Evolutionary conservation across 2,329 filamentous ascomycete species (phyloP), one percentile per base, ranked within the genome.

Genomic region (Pyricularia pennisetigena): DNA sequence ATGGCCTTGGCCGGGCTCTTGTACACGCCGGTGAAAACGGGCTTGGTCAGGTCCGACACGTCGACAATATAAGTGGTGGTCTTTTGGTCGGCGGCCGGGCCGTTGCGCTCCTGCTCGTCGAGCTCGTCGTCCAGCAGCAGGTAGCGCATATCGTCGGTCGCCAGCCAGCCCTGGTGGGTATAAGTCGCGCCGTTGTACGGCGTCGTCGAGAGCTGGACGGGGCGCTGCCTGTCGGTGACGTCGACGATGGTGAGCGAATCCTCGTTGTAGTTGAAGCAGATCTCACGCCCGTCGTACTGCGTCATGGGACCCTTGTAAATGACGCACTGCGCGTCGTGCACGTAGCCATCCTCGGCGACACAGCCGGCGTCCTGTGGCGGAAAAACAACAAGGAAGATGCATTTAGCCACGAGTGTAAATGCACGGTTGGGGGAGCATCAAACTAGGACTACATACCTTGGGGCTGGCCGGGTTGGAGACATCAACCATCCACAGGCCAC

Each of bases 241-340:
- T 66, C 26, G 35, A 66, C 64, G 64, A 84, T 82, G 54, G 82
- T 83, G 59, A 84, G 72, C 0, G 80, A 79, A 69, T 83, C 82
- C 70, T 83, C 83, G 72, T 86, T 85, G 77, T 84, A 86, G 69
- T 80, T 82, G 72, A 85, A 86, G 79, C 84, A 86, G 72, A 86
- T 84, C 68, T 86, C 82, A 1, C 76, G 78, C 23, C 81, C 82
- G 3, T 75, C 73, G 73, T 82, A 86, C 28, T 77, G 72, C 30
- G 74, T 75, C 69, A 85, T 81, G 0, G 84, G 83, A 0, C 85
- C 84, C 7, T 78, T 79, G 74, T 84, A 84, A 67, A 81, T 78
- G 57, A 88, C 76, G 73, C 85, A 88, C 75, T 88, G 85, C 2
- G 85, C 85, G 71, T 88, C 85, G 74, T 88, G 85, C 20, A 87